Percentiles rank a stretch among this genome's conserved stretches.
Evolutionary conservation across 202 grass and related monocot genomes (phyloP).

Genomic region (Eragrostis tef): DNA sequence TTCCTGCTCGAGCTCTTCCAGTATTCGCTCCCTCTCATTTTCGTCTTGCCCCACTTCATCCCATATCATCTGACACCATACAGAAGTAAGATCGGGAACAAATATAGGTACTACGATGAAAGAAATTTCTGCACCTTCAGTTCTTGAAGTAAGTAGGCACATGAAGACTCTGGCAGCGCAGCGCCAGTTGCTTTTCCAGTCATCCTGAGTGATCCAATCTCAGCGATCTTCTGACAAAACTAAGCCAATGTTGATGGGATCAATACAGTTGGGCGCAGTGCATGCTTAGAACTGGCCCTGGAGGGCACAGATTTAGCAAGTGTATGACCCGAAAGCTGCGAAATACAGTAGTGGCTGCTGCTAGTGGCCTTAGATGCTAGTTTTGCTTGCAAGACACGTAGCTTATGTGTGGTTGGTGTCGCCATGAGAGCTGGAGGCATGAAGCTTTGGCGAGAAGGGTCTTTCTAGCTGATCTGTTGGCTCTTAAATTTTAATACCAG

Average conservation of each 20-base stretch:
- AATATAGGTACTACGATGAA: slow-evolving; percentile 6
- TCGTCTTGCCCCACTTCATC: slow-evolving; percentile 87
- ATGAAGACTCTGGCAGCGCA: slow-evolving; percentile 70
- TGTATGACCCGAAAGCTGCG: slow-evolving; percentile 46
- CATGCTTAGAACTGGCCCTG: slow-evolving; percentile 43
- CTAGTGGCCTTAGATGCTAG: slow-evolving; percentile 74
- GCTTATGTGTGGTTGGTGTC: slow-evolving; percentile 69
- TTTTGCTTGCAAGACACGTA: slow-evolving; percentile 99
- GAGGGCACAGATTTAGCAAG: slow-evolving; percentile 51
- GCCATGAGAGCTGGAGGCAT: slow-evolving; percentile 61
- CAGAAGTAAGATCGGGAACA: slow-evolving; percentile 20
- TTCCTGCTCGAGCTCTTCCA: slow-evolving; percentile 83
- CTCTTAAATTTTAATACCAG: slow-evolving; percentile 37
- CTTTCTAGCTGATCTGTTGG: slow-evolving; percentile 36
- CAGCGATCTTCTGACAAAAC: slow-evolving; percentile 31
- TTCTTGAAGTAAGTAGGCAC: slow-evolving; percentile 90
- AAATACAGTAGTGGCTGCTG: slow-evolving; percentile 59
- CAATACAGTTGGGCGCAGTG: slow-evolving; percentile 15
- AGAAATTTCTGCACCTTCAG: slow-evolving; percentile 65
- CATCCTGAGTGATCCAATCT: slow-evolving; percentile 77
- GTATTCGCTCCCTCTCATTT: slow-evolving; percentile 73
- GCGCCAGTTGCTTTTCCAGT: slow-evolving; percentile 47
- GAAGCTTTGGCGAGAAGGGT: slow-evolving; percentile 68
- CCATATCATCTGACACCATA: slow-evolving; percentile 85
- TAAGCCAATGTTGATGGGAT: slow-evolving; percentile 29